Evolutionary conservation across 1,284 basidiomycete species (phyloP), one percentile per base, ranked within the genome.

Genomic region (Dichomitus squalens): DNA sequence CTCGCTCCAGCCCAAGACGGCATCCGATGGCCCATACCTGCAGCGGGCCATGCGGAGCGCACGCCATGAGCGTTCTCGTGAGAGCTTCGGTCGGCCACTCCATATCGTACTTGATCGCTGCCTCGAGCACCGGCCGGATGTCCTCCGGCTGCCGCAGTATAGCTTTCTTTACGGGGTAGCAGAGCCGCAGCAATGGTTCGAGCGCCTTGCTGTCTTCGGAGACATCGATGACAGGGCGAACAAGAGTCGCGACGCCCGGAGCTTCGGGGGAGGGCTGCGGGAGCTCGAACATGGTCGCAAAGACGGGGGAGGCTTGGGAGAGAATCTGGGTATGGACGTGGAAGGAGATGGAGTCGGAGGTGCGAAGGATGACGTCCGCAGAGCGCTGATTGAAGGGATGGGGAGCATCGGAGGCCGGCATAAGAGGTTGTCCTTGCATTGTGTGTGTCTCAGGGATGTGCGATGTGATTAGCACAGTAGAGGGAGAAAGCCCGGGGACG

Each of bases 171-270:
- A 67, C 55, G 0, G 79, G 76, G 58, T 79, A 77, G 49, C 75
- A 75, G 47, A 76, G 67, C 21, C 71, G 69, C 46, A 79, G 65
- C 36, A 79, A 70, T 39, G 60, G 57, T 23, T 75, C 69, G 44
- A 79, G 49, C 5, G 66, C 69, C 33, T 53, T 51, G 39, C 68
- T 66, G 36, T 69, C 59, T 60, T 80, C 79, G 23, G 69, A 50
- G n/a, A 79, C 53, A 29, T 61, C 59, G 40, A 80, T 43, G 36
- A 63, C 41, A 7, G 55, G 49, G 23, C 23, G 34, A 1, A 47
- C 48, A n/a, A 18, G 25, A 3, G 33, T 27, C 27, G 49, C 7
- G n/a, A 36, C 20, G 11, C 7, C 51, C 9, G 7, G 20, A 21
- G 39, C 11, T 40, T 4, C 7, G 4, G 4, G 0, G 3, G 29